Conservation (phyloP, 805 yeast species). For the Candida incommunis region DNA sequence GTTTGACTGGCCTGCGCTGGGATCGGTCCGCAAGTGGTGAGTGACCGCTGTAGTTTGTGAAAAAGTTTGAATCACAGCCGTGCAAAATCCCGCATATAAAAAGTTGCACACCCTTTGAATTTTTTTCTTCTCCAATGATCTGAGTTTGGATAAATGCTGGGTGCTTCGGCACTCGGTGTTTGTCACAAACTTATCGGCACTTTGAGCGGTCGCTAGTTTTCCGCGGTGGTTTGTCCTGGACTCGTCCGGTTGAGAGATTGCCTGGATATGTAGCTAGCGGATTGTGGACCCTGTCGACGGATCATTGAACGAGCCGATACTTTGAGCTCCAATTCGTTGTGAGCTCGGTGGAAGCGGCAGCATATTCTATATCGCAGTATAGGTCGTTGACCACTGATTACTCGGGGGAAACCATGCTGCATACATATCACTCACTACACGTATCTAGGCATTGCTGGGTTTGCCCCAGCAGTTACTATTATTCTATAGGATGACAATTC, state of each 20-base stretch:
- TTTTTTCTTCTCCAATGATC: neutral
- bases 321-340: neutral
- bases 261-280: neutral
- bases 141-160: neutral
- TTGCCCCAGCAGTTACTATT: too few species aligned
- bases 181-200: neutral
- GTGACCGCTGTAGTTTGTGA: neutral
- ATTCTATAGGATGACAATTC: too few species aligned
- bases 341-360: slow-evolving; percentile 1
- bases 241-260: neutral
- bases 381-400: neutral
- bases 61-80: neutral
- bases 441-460: too few species aligned
- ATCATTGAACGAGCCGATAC: neutral
- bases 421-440: neutral
- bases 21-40: neutral
- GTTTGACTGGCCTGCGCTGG: neutral
- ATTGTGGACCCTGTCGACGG: neutral
- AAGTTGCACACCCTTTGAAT: neutral
- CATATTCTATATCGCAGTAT: neutral
- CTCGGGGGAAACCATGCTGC: neutral
- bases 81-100: neutral
- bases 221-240: neutral
- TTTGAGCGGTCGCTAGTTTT: neutral
- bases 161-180: neutral